Percentiles rank a stretch among this genome's conserved stretches.
Conservation (phyloP, 2,329 filamentous ascomycete species). For the Beauveria scarabaeidicola region DNA sequence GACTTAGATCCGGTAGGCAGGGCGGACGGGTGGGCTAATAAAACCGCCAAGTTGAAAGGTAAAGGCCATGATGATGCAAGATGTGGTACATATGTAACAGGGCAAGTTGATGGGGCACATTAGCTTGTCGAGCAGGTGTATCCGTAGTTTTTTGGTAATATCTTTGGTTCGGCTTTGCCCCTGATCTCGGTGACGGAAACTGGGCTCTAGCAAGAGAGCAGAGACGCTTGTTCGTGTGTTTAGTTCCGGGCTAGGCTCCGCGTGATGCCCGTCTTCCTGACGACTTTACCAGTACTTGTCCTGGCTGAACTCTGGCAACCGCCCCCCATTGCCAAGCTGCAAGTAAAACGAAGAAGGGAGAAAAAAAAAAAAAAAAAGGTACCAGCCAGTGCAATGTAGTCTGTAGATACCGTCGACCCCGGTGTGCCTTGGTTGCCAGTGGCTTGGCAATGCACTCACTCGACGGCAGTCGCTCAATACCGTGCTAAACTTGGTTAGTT, state of each 20-base stretch:
- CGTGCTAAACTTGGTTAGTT: not conserved
- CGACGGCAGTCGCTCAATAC: not conserved
- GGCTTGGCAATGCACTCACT: not conserved
- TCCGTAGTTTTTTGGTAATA: not conserved
- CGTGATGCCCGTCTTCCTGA: not conserved
- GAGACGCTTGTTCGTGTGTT: not conserved
- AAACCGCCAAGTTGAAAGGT: no score
- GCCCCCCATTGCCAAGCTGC: not conserved
- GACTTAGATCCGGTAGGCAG: slow-evolving; percentile 1
- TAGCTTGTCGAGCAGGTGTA: no score
- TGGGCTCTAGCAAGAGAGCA: not conserved
- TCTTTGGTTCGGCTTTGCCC: not conserved
- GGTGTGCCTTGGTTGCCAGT: not conserved
- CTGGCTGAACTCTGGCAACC: no score
- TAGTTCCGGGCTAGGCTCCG: not conserved
- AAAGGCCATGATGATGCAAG: not conserved
- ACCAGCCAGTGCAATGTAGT: not conserved
- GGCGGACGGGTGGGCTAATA: not conserved
- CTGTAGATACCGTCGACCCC: not conserved
- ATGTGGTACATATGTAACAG: no score
- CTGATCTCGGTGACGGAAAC: not conserved
- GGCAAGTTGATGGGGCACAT: no score
- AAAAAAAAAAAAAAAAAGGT: not conserved
- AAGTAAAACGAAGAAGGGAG: not conserved
- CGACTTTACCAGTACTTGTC: no score